A percentile compares a stretch with the other conserved stretches of the same genome.
Conservation (phyloP, 208 protist species). For the Crithidia fasciculata region DNA sequence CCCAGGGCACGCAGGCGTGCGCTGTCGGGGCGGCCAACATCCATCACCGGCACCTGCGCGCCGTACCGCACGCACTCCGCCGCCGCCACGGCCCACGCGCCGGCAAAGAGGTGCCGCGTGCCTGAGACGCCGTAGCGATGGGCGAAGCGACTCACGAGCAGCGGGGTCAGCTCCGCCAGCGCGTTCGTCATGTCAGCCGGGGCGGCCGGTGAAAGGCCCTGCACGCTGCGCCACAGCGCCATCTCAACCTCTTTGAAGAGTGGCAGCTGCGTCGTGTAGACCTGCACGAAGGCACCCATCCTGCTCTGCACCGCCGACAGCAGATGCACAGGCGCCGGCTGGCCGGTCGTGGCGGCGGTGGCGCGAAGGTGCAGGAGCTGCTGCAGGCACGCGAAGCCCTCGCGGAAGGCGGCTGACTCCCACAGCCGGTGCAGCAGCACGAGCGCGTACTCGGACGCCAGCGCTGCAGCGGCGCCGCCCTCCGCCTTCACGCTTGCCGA, state of each 20-base stretch:
- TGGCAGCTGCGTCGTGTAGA: conserved; percentile 55
- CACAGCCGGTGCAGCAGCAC: conserved; percentile 59
- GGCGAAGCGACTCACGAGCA: conserved; percentile 69
- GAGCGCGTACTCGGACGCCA: conserved; percentile 3
- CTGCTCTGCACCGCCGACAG: conserved; percentile 38
- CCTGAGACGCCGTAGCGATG: conserved; percentile 59
- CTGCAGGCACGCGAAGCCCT: conserved; percentile 73
- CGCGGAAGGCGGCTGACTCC: conserved; percentile 69
- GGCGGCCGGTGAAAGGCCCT: conserved; percentile 26
- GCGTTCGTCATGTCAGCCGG: conserved; percentile 15
- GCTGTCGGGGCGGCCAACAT: conserved; percentile 51
- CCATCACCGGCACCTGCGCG: conserved; percentile 52
- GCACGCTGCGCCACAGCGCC: conserved; percentile 64
- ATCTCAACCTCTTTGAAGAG: conserved; percentile 66
- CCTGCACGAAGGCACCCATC: conserved; percentile 55
- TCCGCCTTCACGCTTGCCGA: conserved; percentile 20
- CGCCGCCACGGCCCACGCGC: conserved; percentile 64
- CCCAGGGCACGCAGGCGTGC: conserved; percentile 37
- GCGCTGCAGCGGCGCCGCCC: neutral
- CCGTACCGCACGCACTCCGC: conserved; percentile 58
- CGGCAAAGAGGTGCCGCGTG: conserved; percentile 49
- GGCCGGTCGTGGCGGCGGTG: neutral
- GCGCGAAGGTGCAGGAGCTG: conserved; percentile 44
- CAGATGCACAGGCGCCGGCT: conserved; percentile 13
- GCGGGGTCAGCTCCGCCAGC: conserved; percentile 51